phyloP scores from a whole-genome alignment of 2,329 filamentous ascomycete genomes.

The Botrytis cinerea region DNA sequence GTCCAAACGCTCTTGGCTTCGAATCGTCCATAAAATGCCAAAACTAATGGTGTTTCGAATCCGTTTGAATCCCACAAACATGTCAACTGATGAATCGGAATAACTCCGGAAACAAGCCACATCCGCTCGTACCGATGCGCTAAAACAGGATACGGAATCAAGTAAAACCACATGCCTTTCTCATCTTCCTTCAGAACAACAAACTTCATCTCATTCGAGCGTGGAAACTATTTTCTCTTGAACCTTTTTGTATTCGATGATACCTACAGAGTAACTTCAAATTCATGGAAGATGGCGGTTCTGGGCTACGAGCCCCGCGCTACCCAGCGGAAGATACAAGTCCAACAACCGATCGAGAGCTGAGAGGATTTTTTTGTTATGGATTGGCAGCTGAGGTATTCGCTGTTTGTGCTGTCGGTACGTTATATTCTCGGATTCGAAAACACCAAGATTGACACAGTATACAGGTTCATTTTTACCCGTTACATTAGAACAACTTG shows the following conservation, averaged over 20 bases:
- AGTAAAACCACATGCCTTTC: slow-evolving; percentile 2
- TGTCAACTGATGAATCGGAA: background rate
- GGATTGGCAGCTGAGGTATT: slow-evolving; percentile 95
- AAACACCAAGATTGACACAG: slow-evolving; percentile 42
- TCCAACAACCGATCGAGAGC: slow-evolving; percentile 80
- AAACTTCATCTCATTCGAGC: background rate
- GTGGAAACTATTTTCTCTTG: too few species aligned
- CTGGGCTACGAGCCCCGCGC: slow-evolving; percentile 44
- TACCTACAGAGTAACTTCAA: background rate
- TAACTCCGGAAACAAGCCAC: slow-evolving; percentile 14
- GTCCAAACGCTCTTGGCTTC: background rate
- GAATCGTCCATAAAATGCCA: background rate
- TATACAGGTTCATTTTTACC: slow-evolving; percentile 79
- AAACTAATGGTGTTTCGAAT: slow-evolving; percentile 13
- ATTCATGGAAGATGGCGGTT: slow-evolving; percentile 33
- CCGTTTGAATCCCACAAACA: background rate
- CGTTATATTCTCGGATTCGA: slow-evolving; percentile 37
- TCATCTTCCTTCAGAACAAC: background rate
- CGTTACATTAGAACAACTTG: slow-evolving; percentile 90
- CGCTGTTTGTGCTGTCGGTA: slow-evolving; percentile 83
- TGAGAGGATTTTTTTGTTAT: slow-evolving; percentile 93
- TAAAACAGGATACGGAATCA: slow-evolving; percentile 1
- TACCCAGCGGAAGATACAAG: slow-evolving; percentile 84
- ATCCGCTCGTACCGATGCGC: slow-evolving; percentile 6
- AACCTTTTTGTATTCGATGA: background rate